Conservation (phyloP, 2,329 filamentous ascomycete genomes). For the Epicoccum nigrum region DNA sequence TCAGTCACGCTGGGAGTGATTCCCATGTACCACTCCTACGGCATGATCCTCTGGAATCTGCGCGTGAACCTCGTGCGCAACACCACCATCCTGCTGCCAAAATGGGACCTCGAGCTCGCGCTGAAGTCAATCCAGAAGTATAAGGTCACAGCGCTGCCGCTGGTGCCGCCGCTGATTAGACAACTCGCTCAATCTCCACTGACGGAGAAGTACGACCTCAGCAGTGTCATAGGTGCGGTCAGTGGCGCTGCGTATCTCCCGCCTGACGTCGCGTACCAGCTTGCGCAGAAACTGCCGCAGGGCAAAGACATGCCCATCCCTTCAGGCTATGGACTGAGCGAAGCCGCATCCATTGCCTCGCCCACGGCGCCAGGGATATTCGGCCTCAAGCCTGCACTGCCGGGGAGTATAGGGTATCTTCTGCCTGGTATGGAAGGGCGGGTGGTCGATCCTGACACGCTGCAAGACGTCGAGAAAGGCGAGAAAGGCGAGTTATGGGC, state of each 20-base stretch:
- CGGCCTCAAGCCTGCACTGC: constrained; percentile 27
- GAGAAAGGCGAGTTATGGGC: constrained; percentile 39
- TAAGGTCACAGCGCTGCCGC: constrained; percentile 31
- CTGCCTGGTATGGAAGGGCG: constrained; percentile 38
- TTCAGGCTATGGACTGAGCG: constrained; percentile 37
- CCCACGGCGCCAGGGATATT: constrained; percentile 34
- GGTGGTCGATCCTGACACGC: constrained; percentile 36
- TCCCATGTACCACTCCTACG: constrained; percentile 43
- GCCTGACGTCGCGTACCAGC: constrained; percentile 35
- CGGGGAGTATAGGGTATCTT: constrained; percentile 37
- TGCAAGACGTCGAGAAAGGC: constrained; percentile 31
- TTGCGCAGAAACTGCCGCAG: constrained; percentile 37
- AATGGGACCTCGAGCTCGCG: constrained; percentile 37
- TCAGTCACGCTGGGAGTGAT: constrained; percentile 30
- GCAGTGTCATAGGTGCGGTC: constrained; percentile 27
- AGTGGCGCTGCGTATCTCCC: constrained; percentile 40
- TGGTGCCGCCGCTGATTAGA: constrained; percentile 38
- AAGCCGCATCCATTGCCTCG: constrained; percentile 37
- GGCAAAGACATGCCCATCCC: constrained; percentile 31
- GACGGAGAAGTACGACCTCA: constrained; percentile 37
- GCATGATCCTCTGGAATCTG: constrained; percentile 41
- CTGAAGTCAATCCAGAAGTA: constrained; percentile 37
- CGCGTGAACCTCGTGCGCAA: constrained; percentile 32
- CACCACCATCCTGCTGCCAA: constrained; percentile 34
- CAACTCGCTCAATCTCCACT: constrained; percentile 36